Evolutionary conservation across 257 asterid genomes (phyloP).

Genomic region (Gynochthodes officinalis): DNA sequence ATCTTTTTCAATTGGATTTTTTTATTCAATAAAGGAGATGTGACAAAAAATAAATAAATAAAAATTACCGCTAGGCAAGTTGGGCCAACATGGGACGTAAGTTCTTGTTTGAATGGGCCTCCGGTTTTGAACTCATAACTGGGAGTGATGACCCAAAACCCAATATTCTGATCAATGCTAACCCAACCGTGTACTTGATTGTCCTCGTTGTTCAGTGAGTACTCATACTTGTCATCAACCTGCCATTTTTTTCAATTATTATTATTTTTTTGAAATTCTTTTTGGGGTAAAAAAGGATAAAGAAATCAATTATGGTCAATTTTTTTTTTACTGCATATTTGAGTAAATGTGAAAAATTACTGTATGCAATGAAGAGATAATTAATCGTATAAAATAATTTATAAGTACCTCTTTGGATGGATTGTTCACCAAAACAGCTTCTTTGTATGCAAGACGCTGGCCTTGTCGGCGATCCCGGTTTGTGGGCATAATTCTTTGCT

Average conservation of each 20-base stretch:
- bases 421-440: neutral
- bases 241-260: neutral
- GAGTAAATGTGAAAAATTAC: no score
- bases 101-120: slow-evolving; percentile 39
- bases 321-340: no score
- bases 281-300: no score
- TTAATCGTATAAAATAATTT: no score
- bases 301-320: no score
- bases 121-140: slow-evolving; percentile 33
- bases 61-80: slow-evolving; percentile 26
- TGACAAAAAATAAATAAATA: neutral
- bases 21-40: no score
- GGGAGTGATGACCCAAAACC: slow-evolving; percentile 39
- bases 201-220: slow-evolving; percentile 25
- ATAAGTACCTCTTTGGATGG: no score
- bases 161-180: slow-evolving; percentile 15
- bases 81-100: slow-evolving; percentile 44
- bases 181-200: slow-evolving; percentile 37
- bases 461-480: neutral
- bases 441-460: neutral
- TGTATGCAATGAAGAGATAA: no score
- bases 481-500: slow-evolving; percentile 2
- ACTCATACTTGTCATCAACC: slow-evolving; percentile 45
- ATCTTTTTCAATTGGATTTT: no score
- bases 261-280: neutral